Evolutionary conservation across 2,329 filamentous ascomycete species (phyloP).

Genomic region (Cadophora malorum): DNA sequence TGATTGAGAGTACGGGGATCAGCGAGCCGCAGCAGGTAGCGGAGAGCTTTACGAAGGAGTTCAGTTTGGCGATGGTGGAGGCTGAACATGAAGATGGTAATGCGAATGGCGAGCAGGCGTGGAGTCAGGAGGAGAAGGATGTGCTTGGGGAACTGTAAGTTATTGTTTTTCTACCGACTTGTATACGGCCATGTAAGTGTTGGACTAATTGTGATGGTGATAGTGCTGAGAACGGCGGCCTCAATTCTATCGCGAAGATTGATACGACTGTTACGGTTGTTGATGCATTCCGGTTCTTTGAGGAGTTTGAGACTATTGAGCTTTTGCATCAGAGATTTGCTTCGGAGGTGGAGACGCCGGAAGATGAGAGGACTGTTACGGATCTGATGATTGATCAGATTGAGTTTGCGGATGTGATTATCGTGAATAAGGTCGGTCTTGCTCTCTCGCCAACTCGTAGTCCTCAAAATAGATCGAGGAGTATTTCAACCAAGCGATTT

Average conservation of each 20-base stretch:
- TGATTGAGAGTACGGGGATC: conserved; percentile 75
- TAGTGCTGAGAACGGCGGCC: conserved; percentile 62
- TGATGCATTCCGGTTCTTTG: conserved; percentile 74
- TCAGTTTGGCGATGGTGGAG: conserved; percentile 40
- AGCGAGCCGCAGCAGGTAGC: conserved; percentile 77
- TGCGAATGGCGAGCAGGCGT: conserved; percentile 13
- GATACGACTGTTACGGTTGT: conserved; percentile 77
- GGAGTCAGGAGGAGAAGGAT: conserved; percentile 30
- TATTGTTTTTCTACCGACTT: too few species aligned
- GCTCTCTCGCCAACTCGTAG: too few species aligned
- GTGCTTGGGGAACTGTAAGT: conserved; percentile 9
- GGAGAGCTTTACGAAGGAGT: conserved; percentile 70
- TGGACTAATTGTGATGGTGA: conserved; percentile 18
- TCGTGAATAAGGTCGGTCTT: conserved; percentile 67
- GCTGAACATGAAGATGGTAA: conserved; percentile 18
- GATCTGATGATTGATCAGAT: conserved; percentile 80
- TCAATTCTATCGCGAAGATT: conserved; percentile 69
- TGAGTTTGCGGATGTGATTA: conserved; percentile 76
- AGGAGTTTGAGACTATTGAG: conserved; percentile 74
- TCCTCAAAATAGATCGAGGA: too few species aligned
- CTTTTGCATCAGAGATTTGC: conserved; percentile 68
- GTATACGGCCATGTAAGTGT: too few species aligned
- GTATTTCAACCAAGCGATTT: too few species aligned
- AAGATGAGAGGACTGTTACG: conserved; percentile 76
- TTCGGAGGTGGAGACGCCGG: conserved; percentile 63